Percentiles rank a stretch among this genome's conserved stretches.
Evolutionary conservation across 768 basidiomycete genomes (phyloP).

Genomic region (Imleria badia): DNA sequence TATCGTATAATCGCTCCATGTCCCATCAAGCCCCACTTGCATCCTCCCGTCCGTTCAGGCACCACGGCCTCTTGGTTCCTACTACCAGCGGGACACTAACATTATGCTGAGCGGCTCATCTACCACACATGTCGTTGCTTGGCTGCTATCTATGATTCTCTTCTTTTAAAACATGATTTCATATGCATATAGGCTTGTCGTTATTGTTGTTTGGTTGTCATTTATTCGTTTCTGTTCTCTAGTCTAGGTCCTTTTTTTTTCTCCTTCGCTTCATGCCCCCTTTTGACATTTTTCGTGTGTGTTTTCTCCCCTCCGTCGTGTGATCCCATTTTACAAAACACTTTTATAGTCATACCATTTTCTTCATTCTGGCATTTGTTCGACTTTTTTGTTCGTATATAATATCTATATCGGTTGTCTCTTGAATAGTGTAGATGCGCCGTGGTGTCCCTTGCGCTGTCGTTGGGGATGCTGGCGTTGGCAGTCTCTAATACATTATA

Average conservation of each 20-base stretch:
- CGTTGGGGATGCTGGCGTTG: constrained; percentile 6
- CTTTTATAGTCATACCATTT: constrained; percentile 17
- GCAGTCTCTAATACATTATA: constrained; percentile 36
- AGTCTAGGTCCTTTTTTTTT: constrained; percentile 10
- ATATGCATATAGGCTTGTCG: constrained; percentile 26
- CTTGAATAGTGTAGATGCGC: constrained; percentile 29
- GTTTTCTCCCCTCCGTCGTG: constrained; percentile 10
- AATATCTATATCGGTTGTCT: constrained; percentile 29
- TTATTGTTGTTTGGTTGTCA: constrained; percentile 22
- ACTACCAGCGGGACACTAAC: constrained; percentile 25
- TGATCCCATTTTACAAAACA: constrained; percentile 15
- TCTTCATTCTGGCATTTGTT: constrained; percentile 23
- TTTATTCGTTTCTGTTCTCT: constrained; percentile 24
- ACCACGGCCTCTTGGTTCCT: constrained; percentile 11
- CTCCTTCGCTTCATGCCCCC: constrained; percentile 4
- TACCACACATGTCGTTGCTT: constrained; percentile 23
- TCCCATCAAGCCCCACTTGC: constrained; percentile 28
- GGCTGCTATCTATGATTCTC: constrained; percentile 30
- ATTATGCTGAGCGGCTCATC: constrained; percentile 23
- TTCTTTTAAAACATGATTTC: constrained; percentile 25
- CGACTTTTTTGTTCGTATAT: constrained; percentile 24
- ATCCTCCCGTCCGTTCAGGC: constrained; percentile 7
- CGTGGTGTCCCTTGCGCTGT: too few relatives aligned
- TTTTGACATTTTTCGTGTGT: not conserved
- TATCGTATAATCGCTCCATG: constrained; percentile 18